These are phyloP conservation scores for Vaccinium vitisidaea DNA, from an alignment of 148 eudicot genomes.

Conservation along the genomic window DNA sequence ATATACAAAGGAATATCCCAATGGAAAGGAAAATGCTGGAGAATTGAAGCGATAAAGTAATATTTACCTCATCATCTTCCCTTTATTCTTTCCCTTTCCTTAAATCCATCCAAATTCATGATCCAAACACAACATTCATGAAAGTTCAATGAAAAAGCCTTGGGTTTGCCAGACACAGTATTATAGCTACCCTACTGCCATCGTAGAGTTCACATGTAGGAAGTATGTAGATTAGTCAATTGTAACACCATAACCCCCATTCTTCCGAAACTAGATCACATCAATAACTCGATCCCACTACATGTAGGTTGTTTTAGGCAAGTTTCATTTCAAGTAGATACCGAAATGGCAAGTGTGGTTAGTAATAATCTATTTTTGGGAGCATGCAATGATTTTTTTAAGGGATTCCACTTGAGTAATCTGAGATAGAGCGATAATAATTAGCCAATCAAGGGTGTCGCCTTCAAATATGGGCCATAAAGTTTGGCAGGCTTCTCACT, in stretches of 20 bases:
- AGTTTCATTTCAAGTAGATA: too few species aligned
- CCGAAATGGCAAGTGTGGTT: too few species aligned
- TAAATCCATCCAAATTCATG: not conserved
- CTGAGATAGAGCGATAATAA: too few species aligned
- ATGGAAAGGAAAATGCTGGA: not conserved
- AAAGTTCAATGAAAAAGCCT: not conserved
- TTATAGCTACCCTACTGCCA: not conserved
- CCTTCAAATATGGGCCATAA: conserved; percentile 75
- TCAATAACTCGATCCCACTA: too few species aligned
- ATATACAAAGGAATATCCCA: not conserved
- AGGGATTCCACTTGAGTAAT: too few species aligned
- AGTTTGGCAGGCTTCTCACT: conserved; percentile 94
- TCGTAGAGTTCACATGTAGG: not conserved
- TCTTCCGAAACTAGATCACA: too few species aligned
- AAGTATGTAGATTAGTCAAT: too few species aligned
- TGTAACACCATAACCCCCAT: too few species aligned
- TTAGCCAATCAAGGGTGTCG: too few species aligned
- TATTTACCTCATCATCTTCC: not conserved
- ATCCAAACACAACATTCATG: not conserved
- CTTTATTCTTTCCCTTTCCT: not conserved
- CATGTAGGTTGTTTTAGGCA: too few species aligned
- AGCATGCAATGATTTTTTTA: too few species aligned
- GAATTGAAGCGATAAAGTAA: not conserved
- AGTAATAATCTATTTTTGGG: too few species aligned
- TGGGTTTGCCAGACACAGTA: not conserved